These are phyloP conservation scores for Hamiltosporidium magnivora DNA, from an alignment of 371 early-diverging fungal genomes.

Conservation along the genomic window DNA sequence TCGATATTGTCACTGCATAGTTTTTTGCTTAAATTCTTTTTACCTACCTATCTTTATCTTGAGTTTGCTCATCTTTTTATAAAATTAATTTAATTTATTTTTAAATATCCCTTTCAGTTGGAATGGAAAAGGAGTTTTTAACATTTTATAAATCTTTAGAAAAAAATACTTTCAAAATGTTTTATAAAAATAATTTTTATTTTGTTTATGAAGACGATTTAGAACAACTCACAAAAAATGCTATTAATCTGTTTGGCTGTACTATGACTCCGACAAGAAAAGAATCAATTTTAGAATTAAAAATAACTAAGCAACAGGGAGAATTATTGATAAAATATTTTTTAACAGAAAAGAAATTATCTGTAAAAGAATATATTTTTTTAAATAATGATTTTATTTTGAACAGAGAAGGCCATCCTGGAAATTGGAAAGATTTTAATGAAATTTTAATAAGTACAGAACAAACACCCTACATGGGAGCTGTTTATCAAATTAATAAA, in stretches of 20 bases:
- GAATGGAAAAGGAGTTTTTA: background rate
- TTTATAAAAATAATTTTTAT: background rate
- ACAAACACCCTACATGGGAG: slow-evolving; percentile 24
- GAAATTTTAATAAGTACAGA: slow-evolving; percentile 38
- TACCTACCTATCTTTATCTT: too few species aligned
- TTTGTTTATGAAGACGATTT: background rate
- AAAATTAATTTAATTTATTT: too few species aligned
- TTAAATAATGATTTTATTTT: slow-evolving; percentile 6
- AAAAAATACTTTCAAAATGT: background rate
- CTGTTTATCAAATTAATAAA: slow-evolving; percentile 17
- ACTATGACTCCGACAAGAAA: background rate
- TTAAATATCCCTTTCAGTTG: too few species aligned
- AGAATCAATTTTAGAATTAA: slow-evolving; percentile 4
- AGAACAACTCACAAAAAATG: background rate
- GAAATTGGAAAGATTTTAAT: slow-evolving; percentile 50
- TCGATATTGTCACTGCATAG: too few species aligned
- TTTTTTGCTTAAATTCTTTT: too few species aligned
- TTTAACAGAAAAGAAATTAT: slow-evolving; percentile 7
- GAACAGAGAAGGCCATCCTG: slow-evolving; percentile 40
- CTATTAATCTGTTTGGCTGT: background rate
- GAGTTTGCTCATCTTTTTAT: too few species aligned
- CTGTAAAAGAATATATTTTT: slow-evolving; percentile 49
- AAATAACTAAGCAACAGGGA: slow-evolving; percentile 4
- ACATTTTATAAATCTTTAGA: background rate
- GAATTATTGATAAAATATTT: slow-evolving; percentile 24